These are phyloP conservation scores for Coemansia sp. DNA, from an alignment of 192 early-diverging fungal genomes.

Conservation along the genomic window DNA sequence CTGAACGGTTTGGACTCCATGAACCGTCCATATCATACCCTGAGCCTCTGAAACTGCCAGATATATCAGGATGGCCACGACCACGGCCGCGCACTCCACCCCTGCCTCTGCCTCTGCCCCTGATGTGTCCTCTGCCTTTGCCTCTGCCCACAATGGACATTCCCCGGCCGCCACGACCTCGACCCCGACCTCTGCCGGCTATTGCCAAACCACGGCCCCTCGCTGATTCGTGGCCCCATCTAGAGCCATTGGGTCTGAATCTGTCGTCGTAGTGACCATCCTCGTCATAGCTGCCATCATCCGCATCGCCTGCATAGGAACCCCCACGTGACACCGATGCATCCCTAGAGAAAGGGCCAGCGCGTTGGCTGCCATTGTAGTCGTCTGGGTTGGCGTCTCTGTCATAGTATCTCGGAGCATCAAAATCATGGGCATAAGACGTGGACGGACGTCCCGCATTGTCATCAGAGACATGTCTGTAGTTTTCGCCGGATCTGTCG, in stretches of 20 bases:
- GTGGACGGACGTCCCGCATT: not conserved
- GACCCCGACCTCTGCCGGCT: conserved; percentile 13
- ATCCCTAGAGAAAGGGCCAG: too few species aligned
- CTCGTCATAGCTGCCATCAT: not conserved
- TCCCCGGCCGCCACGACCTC: conserved; percentile 9
- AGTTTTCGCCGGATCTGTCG: not conserved
- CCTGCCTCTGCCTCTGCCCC: not conserved
- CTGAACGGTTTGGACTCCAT: not conserved
- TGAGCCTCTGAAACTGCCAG: not conserved
- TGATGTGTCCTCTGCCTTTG: not conserved
- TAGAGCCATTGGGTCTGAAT: not conserved
- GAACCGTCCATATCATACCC: not conserved
- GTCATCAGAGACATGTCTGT: not conserved
- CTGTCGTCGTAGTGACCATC: not conserved
- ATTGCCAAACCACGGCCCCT: conserved; percentile 9
- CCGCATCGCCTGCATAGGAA: too few species aligned
- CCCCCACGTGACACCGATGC: too few species aligned
- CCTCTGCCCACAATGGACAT: conserved; percentile 6
- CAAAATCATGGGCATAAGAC: not conserved
- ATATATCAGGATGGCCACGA: not conserved
- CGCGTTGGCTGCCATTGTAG: not conserved
- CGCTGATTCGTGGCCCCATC: not conserved
- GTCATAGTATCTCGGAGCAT: not conserved
- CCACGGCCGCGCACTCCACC: not conserved
- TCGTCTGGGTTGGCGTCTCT: not conserved